Evolutionary conservation across 2,329 filamentous ascomycete species (phyloP), one percentile per base, ranked within the genome.

Genomic region (Phialemoniopsis sp.): DNA sequence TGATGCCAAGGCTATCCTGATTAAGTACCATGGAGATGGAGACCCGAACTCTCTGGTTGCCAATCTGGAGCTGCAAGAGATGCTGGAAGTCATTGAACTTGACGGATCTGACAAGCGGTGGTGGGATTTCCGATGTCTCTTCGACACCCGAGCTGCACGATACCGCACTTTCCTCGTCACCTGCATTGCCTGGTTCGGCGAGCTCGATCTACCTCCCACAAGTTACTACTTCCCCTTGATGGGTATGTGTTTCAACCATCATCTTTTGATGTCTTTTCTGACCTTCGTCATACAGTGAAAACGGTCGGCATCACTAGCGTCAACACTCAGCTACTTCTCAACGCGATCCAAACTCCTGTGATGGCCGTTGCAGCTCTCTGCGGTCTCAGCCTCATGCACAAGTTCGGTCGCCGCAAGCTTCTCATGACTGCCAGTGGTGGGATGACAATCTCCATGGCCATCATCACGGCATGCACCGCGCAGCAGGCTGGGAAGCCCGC

Each of bases 11-110:
- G 40, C 31, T 16, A 18, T 42, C 14, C 40, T 42, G 5, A 18
- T 39, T 32, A 42, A 42, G 32, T 42, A 42, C 32, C 40, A 42
- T 28, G 40, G 40, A 13, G 33, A 38, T n/a, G 40, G 36, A 32
- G 17, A 42, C 36, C 32, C 36, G 21, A 15, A 38, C 21, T 19
- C 40, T 17, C 31, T 38, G 26, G 29, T 38, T 21, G 40, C 29
- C 14, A 30, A 38, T 13, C 31, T 42, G 13, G 36, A 42, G 14
- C 18, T 42, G 4, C 31, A 36, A 8, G 40, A 42, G 18, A 38
- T 42, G 36, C 29, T 32, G n/a, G 40, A 42, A 29, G 34, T 33
- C 15, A 37, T 41, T 29, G 34, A 34, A 16, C 29, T 41, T 7
- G 39, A 37, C 19, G 39, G 39, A 6, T 30, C 39, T 7, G 39